Base-by-base conservation (phyloP, 2,329 filamentous ascomycete species). In the Furcasterigmium sp. region DNA sequence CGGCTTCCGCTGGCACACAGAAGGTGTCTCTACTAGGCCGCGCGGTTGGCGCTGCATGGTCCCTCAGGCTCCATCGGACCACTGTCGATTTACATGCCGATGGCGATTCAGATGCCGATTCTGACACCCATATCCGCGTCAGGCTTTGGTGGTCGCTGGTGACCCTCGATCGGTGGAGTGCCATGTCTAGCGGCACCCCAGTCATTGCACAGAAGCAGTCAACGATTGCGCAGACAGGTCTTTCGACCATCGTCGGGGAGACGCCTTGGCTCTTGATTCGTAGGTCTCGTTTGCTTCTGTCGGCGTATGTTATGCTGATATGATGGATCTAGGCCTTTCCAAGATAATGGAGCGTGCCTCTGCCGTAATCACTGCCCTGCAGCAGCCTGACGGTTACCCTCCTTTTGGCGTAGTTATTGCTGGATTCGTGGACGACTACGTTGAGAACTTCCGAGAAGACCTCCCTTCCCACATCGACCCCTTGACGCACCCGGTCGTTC, bases 111-210 rank as follows among this genome's bases (percentile, higher is more conserved):
- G 77, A 83, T 41, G 55, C 67, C 3, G 80, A 87, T 55, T 76
- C 75, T 17, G 78, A 83, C 36, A 78, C 82, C 39, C 77, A 78
- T 15, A 65, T 87, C 4, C 74, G 75, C 2, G 68, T 82, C 40
- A 75, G 82, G 35, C 75, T 83, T 15, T 89, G 85, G 85, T 87
- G 82, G 80, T 78, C 80, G 13, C 65, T 89, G 26, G 75, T 87
- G 37, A 73, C 85, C 49, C 74, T 89, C 49, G 85, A 89, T 54
- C 76, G 84, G 14, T 89, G 83, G 82, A 80, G 87, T 56, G 81
- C 85, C 4, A 74, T 80, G n/a, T 81, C 79, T 18, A 83, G 76
- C 5, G 79, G 77, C 11, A 79, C 74, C 47, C 79, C 82, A 2
- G 51, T 79, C 11, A 69, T 82, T 45, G 79, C 89, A 45, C 78